phyloP scores from a whole-genome alignment of 345 rosid species.

The Arabidopsis arenosa region DNA sequence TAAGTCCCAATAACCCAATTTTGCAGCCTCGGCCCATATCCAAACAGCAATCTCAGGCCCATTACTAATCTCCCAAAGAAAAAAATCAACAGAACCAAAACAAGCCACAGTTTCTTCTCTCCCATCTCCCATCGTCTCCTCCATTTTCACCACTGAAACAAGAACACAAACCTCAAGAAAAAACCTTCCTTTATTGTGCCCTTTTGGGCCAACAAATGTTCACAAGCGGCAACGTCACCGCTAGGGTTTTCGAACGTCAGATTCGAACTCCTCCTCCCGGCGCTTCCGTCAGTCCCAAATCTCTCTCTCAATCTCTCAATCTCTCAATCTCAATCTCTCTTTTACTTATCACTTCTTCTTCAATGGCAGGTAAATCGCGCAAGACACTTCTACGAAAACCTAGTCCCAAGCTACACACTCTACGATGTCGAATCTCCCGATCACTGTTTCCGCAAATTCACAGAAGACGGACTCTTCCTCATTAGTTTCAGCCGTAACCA shows the following conservation, averaged over 20 bases:
- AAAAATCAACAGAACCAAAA: too few relatives aligned
- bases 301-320: slow-evolving; percentile 7
- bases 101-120: neutral
- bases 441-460: slow-evolving; percentile 89
- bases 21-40: neutral
- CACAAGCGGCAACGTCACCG: slow-evolving; percentile 66
- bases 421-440: slow-evolving; percentile 92
- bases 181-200: neutral
- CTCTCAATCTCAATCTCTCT: slow-evolving; percentile 8
- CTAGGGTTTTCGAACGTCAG: slow-evolving; percentile 91
- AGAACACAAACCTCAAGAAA: neutral
- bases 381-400: slow-evolving; percentile 86
- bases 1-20: neutral
- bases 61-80: neutral
- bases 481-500: slow-evolving; percentile 82
- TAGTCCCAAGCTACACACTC: slow-evolving; percentile 82
- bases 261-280: slow-evolving; percentile 72
- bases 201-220: slow-evolving; percentile 51
- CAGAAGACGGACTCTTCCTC: slow-evolving; percentile 93
- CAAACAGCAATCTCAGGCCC: neutral
- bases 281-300: slow-evolving; percentile 57
- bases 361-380: slow-evolving; percentile 74
- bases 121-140: slow-evolving; percentile 22
- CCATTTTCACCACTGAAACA: slow-evolving; percentile 32
- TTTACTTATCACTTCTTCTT: neutral